These are phyloP conservation scores for Rhizoctonia solani DNA, from an alignment of 1,284 basidiomycete species.

Conservation along the genomic window DNA sequence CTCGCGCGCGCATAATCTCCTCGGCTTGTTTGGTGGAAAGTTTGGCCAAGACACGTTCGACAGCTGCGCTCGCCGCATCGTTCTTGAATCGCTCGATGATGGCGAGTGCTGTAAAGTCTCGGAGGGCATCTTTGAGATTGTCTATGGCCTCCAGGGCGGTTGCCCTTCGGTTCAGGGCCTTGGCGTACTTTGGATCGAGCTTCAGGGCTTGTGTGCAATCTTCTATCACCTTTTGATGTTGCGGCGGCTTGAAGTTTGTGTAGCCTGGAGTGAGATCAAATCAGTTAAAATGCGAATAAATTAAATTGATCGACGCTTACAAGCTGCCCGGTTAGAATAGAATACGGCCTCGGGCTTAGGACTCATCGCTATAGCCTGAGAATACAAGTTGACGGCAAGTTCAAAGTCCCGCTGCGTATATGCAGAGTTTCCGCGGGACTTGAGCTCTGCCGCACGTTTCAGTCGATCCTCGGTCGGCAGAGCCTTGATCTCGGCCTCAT, in stretches of 20 bases:
- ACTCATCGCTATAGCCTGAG: constrained; percentile 85
- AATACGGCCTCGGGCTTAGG: constrained; percentile 91
- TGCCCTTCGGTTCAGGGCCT: constrained; percentile 93
- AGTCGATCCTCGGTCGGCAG: constrained; percentile 64
- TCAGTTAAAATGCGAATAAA: background rate
- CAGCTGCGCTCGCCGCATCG: constrained; percentile 73
- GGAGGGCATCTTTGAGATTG: constrained; percentile 73
- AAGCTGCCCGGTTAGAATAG: constrained; percentile 97
- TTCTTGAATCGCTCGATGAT: constrained; percentile 95
- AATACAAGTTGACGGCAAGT: constrained; percentile 83
- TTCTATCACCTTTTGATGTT: constrained; percentile 82
- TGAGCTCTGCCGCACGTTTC: constrained; percentile 77
- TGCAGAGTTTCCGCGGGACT: constrained; percentile 86
- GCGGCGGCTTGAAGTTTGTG: constrained; percentile 85
- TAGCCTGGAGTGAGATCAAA: constrained; percentile 75
- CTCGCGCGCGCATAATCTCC: constrained; percentile 73
- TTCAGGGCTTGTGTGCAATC: constrained; percentile 91
- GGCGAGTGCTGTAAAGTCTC: constrained; percentile 94
- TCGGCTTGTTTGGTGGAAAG: constrained; percentile 74
- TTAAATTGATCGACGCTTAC: constrained; percentile 53
- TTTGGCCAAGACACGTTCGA: constrained; percentile 92
- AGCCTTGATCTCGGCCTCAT: too few species aligned
- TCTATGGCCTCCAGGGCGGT: constrained; percentile 82
- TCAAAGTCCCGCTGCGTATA: constrained; percentile 82
- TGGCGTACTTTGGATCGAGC: constrained; percentile 87